Base-by-base conservation (phyloP, 805 yeast species). In the Zygoascus tannicola region DNA sequence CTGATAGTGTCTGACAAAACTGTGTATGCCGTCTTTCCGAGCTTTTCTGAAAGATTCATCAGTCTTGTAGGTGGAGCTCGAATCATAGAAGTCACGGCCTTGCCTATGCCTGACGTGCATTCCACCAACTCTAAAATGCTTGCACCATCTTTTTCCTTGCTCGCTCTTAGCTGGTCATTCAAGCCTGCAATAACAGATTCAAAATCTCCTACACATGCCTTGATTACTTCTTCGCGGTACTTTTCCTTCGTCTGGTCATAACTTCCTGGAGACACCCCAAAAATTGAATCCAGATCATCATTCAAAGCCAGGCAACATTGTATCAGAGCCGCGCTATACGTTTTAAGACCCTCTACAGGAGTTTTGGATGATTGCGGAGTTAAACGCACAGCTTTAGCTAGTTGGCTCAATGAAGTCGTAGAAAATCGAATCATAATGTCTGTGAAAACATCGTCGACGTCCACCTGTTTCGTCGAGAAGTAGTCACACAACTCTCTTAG, bases 51-150 rank as follows among this genome's bases (percentile, higher is more conserved):
- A 32, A 47, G 52, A 38, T 46, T 44, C 40, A 35, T 28, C 45
- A 46, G 48, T 51, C 37, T 33, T 38, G 52, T 18, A 45, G 51
- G 52, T 50, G 28, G 44, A 40, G 35, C 35, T 38, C 38, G 14
- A 60, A 55, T 36, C 54, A 56, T 21, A 58, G 57, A 26, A 57
- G 58, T 20, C 65, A 49, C 41, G 1, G 65, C 51, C n/a, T 62
- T 57, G 20, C 58, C 52, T 2, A 73, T 57, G 21, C 59, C 58
- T 22, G 61, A 61, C 4, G 67, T 59, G 46, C 68, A 63, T 43
- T 80, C 84, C 14, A 78, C 67, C 21, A 82, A 54, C 52, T 81
- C 87, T 60, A 77, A 78, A 19, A 70, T 66, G 44, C 77, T 60
- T 8, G 77, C 56, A 2, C 78, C 76, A 47, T 76, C 75, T 20